Evolutionary conservation across 2,329 filamentous ascomycete genomes (phyloP), one percentile per base, ranked within the genome.

Genomic region (Ampelomyces quisqualis): DNA sequence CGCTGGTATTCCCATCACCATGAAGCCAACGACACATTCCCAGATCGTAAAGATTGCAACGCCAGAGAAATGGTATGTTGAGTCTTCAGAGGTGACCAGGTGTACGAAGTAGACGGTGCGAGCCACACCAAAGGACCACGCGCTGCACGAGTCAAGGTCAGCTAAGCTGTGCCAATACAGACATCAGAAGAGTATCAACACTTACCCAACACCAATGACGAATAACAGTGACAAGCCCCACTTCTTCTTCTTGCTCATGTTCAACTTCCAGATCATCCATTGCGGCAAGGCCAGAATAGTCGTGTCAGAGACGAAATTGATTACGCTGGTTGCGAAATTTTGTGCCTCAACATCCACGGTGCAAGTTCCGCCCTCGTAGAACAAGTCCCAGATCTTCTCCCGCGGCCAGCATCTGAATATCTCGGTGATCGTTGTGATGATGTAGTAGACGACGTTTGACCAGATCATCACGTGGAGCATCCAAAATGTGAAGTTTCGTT

Each of bases 261-360:
- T 49, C 27, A 70, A 34, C 1, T 34, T 23, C 65, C 64, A 69
- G 34, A 70, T 68, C 14, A 67, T 51, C 27, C 49, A 44, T 41
- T 69, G 68, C 10, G 64, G 66, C 7, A 70, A 43, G 1, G 66
- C 5, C 20, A 69, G 48, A 43, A 70, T 66, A 10, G 50, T 41
- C 3, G 65, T 33, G 32, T 70, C 66, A 3, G 61, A 59, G 14
- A 56, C 34, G 5, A 68, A 40, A 19, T 71, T 66, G 3, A 70
- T 43, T n/a, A 48, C 53, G 7, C 58, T 60, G 0, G 64, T 67
- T n/a, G 46, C 50, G 4, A 68, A 37, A 49, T 57, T 49, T 14
- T 69, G 43, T 2, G 52, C 45, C 2, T 45, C 40, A 2, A 64
- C 48, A 13, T 56, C 42, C 38, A 57, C 64, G 5, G 2, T 11